phyloP scores from a whole-genome alignment of 2,329 filamentous ascomycete species.

The Botrytis porri region DNA sequence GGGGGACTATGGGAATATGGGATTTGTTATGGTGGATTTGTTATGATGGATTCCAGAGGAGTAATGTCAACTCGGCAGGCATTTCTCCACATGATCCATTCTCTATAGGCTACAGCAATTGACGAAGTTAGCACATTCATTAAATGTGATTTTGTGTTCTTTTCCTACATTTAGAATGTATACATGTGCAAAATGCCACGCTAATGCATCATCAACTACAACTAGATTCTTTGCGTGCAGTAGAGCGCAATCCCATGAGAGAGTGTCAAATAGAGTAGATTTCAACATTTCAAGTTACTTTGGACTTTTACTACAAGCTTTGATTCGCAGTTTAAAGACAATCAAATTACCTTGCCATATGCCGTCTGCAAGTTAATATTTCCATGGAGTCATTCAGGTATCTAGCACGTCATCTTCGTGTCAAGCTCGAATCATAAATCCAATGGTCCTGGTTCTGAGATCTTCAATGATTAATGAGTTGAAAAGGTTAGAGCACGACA shows the following conservation, averaged over 20 bases:
- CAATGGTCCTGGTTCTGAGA: not conserved
- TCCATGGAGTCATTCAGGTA: not conserved
- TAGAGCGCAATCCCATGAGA: not conserved
- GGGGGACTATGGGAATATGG: not conserved
- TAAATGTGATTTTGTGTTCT: not conserved
- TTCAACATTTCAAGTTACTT: not conserved
- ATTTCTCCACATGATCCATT: not conserved
- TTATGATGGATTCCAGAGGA: not conserved
- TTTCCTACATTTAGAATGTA: not conserved
- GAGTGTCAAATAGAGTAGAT: rapidly evolving
- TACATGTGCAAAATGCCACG: not conserved
- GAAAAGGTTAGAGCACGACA: not conserved
- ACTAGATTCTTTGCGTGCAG: not conserved
- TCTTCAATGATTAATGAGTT: not conserved
- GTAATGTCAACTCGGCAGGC: not conserved
- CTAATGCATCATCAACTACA: too few relatives aligned
- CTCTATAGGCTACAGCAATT: not conserved
- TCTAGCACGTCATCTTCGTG: not conserved
- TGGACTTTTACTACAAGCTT: rapidly evolving
- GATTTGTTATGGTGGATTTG: not conserved
- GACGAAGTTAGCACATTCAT: not conserved
- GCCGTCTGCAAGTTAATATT: too few relatives aligned
- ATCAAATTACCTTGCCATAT: not conserved
- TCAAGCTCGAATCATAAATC: not conserved
- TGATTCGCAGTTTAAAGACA: not conserved